Percentiles rank a stretch among this genome's conserved stretches.
These are phyloP conservation scores for Hysterangium stoloniferum DNA, from an alignment of 768 basidiomycete genomes.

Conservation along the genomic window DNA sequence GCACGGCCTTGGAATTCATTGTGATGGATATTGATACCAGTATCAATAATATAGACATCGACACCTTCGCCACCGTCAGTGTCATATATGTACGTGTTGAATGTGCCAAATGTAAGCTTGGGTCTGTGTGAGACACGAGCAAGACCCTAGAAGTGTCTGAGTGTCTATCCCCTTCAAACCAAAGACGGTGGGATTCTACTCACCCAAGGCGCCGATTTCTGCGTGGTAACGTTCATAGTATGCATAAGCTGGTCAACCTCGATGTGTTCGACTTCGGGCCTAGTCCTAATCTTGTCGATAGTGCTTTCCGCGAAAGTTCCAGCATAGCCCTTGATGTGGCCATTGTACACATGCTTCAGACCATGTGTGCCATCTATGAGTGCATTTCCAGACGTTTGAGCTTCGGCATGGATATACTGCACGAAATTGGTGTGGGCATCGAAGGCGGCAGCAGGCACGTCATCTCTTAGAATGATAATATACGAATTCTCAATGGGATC, in stretches of 20 bases:
- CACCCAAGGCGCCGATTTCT: conserved; percentile 84
- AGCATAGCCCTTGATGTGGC: conserved; percentile 66
- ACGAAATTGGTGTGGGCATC: conserved; percentile 78
- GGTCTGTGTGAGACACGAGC: conserved; percentile 88
- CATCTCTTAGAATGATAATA: conserved; percentile 83
- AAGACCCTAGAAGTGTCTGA: conserved; percentile 58
- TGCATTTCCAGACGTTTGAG: conserved; percentile 41
- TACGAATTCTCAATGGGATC: conserved; percentile 85
- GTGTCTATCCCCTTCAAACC: neutral
- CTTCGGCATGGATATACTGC: conserved; percentile 47
- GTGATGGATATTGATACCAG: conserved; percentile 84
- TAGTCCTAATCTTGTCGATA: conserved; percentile 65
- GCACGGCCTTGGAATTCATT: conserved; percentile 86
- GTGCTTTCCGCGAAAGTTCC: conserved; percentile 67
- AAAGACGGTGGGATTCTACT: conserved; percentile 25
- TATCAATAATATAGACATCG: conserved; percentile 84
- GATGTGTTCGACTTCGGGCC: conserved; percentile 88
- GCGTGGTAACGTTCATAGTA: conserved; percentile 46
- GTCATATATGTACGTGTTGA: conserved; percentile 74
- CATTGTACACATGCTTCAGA: conserved; percentile 69
- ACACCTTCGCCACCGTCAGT: conserved; percentile 80
- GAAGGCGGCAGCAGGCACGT: conserved; percentile 45
- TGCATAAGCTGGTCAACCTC: conserved; percentile 93
- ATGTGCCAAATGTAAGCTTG: conserved; percentile 70
- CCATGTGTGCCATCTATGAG: conserved; percentile 36